Base-by-base conservation (phyloP, 257 asterid species). In the Solanum acaule region DNA sequence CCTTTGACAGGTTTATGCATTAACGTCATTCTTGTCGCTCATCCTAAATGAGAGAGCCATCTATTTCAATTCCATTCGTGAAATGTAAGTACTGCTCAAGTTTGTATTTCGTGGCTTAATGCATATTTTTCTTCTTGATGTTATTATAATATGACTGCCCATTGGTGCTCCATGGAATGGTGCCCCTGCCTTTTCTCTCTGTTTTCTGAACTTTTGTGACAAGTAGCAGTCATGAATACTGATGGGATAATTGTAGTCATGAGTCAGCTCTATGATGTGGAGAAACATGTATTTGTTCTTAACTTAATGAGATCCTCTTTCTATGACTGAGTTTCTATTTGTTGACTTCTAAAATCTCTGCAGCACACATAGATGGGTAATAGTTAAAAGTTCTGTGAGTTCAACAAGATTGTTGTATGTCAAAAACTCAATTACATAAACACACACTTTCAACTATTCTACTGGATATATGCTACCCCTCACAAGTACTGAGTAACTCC, bases 41-140 rank as follows among this genome's bases (percentile, higher is more conserved):
- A 89, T 96, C 87, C 89, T 96, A 85, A 92, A 93, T 83, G 88
- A 90, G 88, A 91, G 95, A 72, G 92, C 99, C 84, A 94, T 97
- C 88, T 97, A 96, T 93, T 97, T 96, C 95, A 93, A 96, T 91
- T 96, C 99, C 84, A 85, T 96, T 86, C 92, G 99, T 92, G 99
- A 96, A 91, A 91, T 96, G 99, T 97, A 93, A 95, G 99, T 91
- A 83, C 77, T 33, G 31, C 87, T 49, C 86, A 82, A 82, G 68
- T 49, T 49, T 49, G 86, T 82, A 49, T 82, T 31, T 82, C 3
- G 0, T 31, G 70, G 44, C 8, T 31, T 49, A 82, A 52, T 77
- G 84, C 34, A 40, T 77, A 23, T 82, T 82, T 23, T 82, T 46
- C 23, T 81, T 49, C 29, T 49, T 82, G 86, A 49, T 82, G 70